phyloP scores from a whole-genome alignment of 768 basidiomycete genomes.

The Fistulinella prunicolor region DNA sequence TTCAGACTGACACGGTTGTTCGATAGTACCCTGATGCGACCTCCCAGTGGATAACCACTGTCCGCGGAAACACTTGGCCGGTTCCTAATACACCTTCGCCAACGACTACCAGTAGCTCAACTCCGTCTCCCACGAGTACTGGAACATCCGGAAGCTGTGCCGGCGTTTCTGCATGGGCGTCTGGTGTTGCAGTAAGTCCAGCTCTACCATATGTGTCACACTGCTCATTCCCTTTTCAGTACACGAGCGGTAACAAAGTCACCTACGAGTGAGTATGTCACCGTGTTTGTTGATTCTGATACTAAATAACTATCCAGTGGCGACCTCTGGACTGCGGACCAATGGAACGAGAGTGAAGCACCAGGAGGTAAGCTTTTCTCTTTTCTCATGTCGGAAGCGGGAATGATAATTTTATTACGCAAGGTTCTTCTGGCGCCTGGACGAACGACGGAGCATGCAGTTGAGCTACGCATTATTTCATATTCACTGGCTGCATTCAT shows the following conservation, averaged over 20 bases:
- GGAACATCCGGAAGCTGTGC: slow-evolving; percentile 33
- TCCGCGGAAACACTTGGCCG: slow-evolving; percentile 36
- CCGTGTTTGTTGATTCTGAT: not conserved
- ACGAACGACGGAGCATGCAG: slow-evolving; percentile 53
- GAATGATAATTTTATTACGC: not conserved
- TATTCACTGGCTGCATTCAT: not conserved
- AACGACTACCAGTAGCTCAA: slow-evolving; percentile 5
- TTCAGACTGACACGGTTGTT: not conserved
- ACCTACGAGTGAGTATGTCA: slow-evolving; percentile 36
- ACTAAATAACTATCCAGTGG: slow-evolving; percentile 29
- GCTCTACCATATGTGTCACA: not conserved
- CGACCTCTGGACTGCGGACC: slow-evolving; percentile 45
- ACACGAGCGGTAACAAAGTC: slow-evolving; percentile 40
- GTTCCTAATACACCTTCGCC: slow-evolving; percentile 21
- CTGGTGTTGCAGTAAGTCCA: slow-evolving; percentile 33
- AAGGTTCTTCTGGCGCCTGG: slow-evolving; percentile 54
- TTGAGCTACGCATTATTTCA: not conserved
- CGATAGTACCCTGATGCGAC: slow-evolving; percentile 38
- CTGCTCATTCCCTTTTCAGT: slow-evolving; percentile 29
- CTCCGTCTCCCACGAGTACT: slow-evolving; percentile 23
- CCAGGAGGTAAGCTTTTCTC: slow-evolving; percentile 24
- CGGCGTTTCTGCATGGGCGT: slow-evolving; percentile 41
- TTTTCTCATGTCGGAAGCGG: not conserved
- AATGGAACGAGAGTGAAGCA: slow-evolving; percentile 42
- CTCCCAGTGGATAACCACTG: slow-evolving; percentile 38